A percentile compares a stretch with the other conserved stretches of the same genome.
phyloP scores from a whole-genome alignment of 2,329 filamentous ascomycete species.

The Scytalidium lignicola region DNA sequence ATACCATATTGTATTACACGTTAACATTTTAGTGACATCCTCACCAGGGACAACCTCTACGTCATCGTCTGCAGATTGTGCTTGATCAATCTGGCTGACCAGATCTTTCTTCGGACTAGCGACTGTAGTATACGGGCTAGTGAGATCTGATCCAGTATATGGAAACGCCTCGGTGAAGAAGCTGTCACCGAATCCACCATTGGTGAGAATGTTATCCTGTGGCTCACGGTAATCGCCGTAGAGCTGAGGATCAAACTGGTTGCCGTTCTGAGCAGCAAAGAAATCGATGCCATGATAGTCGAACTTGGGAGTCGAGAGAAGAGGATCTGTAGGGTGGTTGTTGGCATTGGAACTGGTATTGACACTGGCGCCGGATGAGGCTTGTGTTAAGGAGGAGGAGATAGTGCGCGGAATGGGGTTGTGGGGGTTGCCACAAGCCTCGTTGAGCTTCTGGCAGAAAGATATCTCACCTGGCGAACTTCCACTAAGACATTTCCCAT shows the following conservation, averaged over 20 bases:
- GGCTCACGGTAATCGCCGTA: constrained; percentile 92
- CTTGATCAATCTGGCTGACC: constrained; percentile 72
- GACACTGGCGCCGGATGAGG: constrained; percentile 15
- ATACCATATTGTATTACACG: constrained; percentile 91
- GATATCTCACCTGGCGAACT: constrained; percentile 43
- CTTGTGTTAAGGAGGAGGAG: constrained; percentile 9
- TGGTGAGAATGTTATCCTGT: constrained; percentile 76
- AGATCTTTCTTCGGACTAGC: constrained; percentile 59
- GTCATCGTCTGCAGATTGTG: constrained; percentile 66
- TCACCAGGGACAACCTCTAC: constrained; percentile 60
- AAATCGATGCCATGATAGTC: constrained; percentile 61
- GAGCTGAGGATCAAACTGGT: constrained; percentile 83
- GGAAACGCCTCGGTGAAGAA: constrained; percentile 54
- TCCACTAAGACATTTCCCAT: constrained; percentile 32
- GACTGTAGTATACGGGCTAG: constrained; percentile 72
- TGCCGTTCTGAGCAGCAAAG: constrained; percentile 74
- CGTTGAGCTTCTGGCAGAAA: constrained; percentile 52
- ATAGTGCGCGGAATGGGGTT: constrained; percentile 46
- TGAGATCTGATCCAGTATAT: constrained; percentile 70
- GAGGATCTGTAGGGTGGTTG: neutral
- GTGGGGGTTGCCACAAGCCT: constrained; percentile 48
- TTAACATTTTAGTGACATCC: constrained; percentile 61
- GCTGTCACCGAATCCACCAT: constrained; percentile 61
- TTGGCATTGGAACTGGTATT: constrained; percentile 15
- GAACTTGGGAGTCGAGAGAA: constrained; percentile 30